phyloP scores from a whole-genome alignment of 768 basidiomycete species.

The Suillus fuscotomentosus region DNA sequence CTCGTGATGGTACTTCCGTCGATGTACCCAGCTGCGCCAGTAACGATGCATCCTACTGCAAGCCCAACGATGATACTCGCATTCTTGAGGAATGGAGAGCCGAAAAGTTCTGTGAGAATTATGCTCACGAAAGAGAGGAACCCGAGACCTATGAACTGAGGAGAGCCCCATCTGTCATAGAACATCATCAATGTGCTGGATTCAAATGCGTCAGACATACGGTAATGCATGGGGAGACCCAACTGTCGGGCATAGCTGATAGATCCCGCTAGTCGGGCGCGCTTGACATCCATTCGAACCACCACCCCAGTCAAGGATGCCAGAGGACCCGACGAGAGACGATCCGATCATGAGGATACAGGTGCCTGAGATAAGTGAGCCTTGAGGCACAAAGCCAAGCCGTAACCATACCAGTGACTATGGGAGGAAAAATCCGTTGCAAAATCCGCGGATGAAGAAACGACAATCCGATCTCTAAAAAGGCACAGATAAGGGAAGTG shows the following conservation, averaged over 20 bases:
- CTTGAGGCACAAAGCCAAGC: no score
- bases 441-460: constrained; percentile 67
- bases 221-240: constrained; percentile 67
- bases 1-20: constrained; percentile 59
- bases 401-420: constrained; percentile 59
- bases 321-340: constrained; percentile 70
- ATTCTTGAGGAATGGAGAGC: constrained; percentile 83
- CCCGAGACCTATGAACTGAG: constrained; percentile 83
- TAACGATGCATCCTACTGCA: neutral
- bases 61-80: constrained; percentile 54
- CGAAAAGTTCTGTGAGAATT: constrained; percentile 78
- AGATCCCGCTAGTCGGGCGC: constrained; percentile 65
- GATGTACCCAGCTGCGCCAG: constrained; percentile 47
- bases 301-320: constrained; percentile 81
- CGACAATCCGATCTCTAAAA: constrained; percentile 77
- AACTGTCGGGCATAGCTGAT: constrained; percentile 70
- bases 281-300: constrained; percentile 69
- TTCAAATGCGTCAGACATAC: constrained; percentile 30
- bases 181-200: neutral
- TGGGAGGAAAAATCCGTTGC: constrained; percentile 72
- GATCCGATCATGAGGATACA: constrained; percentile 82
- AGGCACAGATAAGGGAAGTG: constrained; percentile 73
- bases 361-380: constrained; percentile 43
- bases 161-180: constrained; percentile 64
- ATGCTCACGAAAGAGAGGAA: constrained; percentile 81